Evolutionary conservation across 768 basidiomycete genomes (phyloP), one percentile per base, ranked within the genome.

Genomic region (Sporobolomyces pararoseus): DNA sequence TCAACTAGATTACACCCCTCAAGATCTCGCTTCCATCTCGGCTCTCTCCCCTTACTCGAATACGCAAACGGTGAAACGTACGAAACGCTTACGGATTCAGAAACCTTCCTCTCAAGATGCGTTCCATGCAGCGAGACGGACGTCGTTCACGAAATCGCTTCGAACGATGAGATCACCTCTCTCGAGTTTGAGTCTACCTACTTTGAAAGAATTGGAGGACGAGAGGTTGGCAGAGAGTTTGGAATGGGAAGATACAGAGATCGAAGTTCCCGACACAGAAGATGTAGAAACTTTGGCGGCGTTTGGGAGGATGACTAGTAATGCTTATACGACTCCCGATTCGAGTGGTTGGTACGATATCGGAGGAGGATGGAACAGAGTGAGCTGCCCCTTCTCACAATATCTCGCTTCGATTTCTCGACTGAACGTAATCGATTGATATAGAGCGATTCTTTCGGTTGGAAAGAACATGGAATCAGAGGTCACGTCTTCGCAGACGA

Each of bases 381-480:
- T 86, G 76, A 74, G 84, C 75, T 37, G 27, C 53, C 63, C 19
- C 21, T 2, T 35, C 52, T 29, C 1, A 32, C 7, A 52, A 1
- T 1, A 14, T 13, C 29, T 65, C 25, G 17, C 46, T 29, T 42
- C n/a, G n/a, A n/a, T 51, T 44, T 25, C 0, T 49, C 76, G 65
- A 59, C 46, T 52, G 52, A 63, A 27, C 25, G 32, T 3, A 14
- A 35, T 16, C 7, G 21, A 37, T 23, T 35, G 1, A 17, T 46
- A 6, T 1, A 89, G 86, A 84, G 83, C 34, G 81, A 82, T 34
- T 89, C 93, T 0, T 88, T 92, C 75, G 95, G 95, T 17, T 97
- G 94, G 93, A 86, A 89, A 73, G 86, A 86, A n/a, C 90, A 96
- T 78, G 92, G 93, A 0, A 85, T 97, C 68, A 84, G 95, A 52